A percentile compares a stretch with the other conserved stretches of the same genome.
phyloP scores from a whole-genome alignment of 2,329 filamentous ascomycete species.

The Nemania bipapillata region DNA sequence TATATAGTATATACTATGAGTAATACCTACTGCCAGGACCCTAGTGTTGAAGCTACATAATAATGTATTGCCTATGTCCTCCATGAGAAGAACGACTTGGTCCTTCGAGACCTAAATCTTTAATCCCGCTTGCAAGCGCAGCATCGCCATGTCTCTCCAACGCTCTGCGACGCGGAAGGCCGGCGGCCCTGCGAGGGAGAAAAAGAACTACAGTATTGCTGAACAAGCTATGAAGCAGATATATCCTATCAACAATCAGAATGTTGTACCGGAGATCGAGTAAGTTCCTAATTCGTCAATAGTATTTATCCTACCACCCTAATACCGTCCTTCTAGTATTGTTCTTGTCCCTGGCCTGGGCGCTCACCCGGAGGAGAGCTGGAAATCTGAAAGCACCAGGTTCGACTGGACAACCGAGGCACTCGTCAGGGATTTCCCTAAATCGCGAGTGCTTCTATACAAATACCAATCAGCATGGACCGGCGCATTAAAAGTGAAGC shows the following conservation, averaged over 20 bases:
- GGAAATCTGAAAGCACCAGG: conserved; percentile 52
- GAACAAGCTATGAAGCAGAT: conserved; percentile 56
- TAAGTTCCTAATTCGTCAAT: conserved; percentile 37
- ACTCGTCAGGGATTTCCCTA: conserved; percentile 55
- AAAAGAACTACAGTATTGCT: conserved; percentile 53
- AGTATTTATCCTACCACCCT: conserved; percentile 14
- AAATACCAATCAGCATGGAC: conserved; percentile 58
- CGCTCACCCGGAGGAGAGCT: conserved; percentile 55
- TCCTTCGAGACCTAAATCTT: conserved; percentile 7
- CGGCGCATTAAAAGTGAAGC: conserved; percentile 56
- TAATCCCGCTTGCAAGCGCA: conserved; percentile 10
- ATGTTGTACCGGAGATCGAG: conserved; percentile 53
- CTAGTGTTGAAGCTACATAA: conserved; percentile 9
- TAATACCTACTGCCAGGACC: neutral
- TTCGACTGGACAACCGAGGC: conserved; percentile 58
- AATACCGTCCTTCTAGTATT: conserved; percentile 47
- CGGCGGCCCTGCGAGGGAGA: conserved; percentile 43
- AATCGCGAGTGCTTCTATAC: conserved; percentile 55
- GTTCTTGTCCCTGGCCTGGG: conserved; percentile 57
- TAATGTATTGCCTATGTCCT: conserved; percentile 29
- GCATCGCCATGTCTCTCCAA: conserved; percentile 45
- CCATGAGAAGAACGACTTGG: neutral
- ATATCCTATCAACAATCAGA: conserved; percentile 50
- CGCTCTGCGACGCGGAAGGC: conserved; percentile 46
- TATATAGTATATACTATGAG: neutral